Evolutionary conservation across 305 asterid genomes (phyloP), one percentile per base, ranked within the genome.

Genomic region (Lippia alba): DNA sequence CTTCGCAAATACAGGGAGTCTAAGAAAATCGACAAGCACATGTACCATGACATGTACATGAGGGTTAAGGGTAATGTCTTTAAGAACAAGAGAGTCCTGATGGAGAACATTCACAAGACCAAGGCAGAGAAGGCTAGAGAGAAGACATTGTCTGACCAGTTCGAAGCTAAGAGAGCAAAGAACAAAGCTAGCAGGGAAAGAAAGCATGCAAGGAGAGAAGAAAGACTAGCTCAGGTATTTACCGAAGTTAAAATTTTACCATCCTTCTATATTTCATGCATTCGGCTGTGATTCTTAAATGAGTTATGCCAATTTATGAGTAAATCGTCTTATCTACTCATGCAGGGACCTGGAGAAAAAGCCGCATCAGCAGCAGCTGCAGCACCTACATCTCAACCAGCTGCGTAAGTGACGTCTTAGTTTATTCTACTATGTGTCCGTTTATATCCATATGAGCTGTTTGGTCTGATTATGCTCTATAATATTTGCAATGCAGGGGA

Each of bases 31-130:
- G 98, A 92, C 83, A 88, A 83, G 82, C 98, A 92, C 82, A 90
- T 92, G 98, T 92, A 92, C 34, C 98, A 92, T 71, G 95, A 90
- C 79, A 92, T 92, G 98, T 92, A 92, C 84, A 88, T 92, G 97
- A 92, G 76, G 87, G 98, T 92, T 0, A 92, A 92, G 84, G 97
- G 98, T 82, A 90, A 92, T 75, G 98, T 88, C 56, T 88, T 85
- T 80, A 92, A 88, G 84, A 88, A 87, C 84, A 92, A 92, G 69
- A 86, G 96, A 70, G 96, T 88, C 19, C 74, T 90, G 76, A 88
- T 92, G 98, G 96, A 90, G 72, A 90, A 87, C 79, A 90, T 92
- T 61, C 96, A 87, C 81, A 89, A 85, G 75, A 81, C 92, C 4
- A 92, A 90, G 92, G 96, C 96, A 18, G 96, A 88, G 82, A 90